Evolutionary conservation across 1,139 yeast genomes (phyloP), one percentile per base, ranked within the genome.

Genomic region (Geotrichum carabidarum): DNA sequence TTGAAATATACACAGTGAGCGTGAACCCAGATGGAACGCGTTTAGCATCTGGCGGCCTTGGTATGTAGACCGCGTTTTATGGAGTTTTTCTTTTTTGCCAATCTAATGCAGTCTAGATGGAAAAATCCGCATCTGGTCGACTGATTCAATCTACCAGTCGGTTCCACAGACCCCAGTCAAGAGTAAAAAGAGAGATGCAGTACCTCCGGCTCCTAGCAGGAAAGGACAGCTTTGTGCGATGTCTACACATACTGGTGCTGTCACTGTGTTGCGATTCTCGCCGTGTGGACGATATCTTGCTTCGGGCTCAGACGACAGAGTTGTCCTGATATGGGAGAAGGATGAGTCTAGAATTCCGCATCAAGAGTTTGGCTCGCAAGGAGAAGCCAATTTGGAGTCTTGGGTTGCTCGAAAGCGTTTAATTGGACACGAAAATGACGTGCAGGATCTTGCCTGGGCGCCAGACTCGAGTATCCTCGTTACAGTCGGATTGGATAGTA

Each of bases 391-490:
- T 63, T 67, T 83, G 50, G 98, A 93, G 68, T 95, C 87, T 63
- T 93, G 99, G 98, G 85, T 93, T 0, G 97, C 91, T 1, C 74
- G 96, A 31, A 88, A 88, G 65, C 79, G 99, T 63, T 77, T 91
- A 32, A 96, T 89, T 27, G 99, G 98, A 0, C 99, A 94, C 70
- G 99, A 94, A 60, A 93, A 93, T 65, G 99, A 94, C 72, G 88
- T 94, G 50, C 99, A 94, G 67, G 99, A 93, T 69, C 83, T 94
- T 60, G 95, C 96, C 44, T 93, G 99, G 99, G 87, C 96, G 1
- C 98, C 98, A 0, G 99, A 93, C 67, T 87, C 95, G 1, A 80
- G 89, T 40, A 79, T 94, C 35, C 74, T 94, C 54, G 97, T 93
- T 22, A 86, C 97, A 0, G 99, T 91, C 8, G 99, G 99, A 0